Evolutionary conservation across 139 green algal genomes (phyloP), one percentile per base, ranked within the genome.

Genomic region (Haematococcus lacustris): DNA sequence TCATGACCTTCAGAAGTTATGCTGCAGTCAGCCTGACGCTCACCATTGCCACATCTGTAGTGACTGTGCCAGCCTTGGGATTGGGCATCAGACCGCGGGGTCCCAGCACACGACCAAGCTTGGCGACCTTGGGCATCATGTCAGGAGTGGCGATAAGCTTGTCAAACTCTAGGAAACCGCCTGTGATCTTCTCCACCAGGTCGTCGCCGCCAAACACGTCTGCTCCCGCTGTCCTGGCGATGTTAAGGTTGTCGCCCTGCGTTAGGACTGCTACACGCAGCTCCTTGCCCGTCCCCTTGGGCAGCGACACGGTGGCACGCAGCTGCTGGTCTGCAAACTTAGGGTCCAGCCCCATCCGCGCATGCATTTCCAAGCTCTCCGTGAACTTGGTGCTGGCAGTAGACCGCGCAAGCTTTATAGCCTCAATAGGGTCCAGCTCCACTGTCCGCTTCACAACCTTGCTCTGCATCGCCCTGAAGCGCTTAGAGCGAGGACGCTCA

Each of bases 91-190:
- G 85, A 7, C 94, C 94, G 3, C 90, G 85, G 0, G 94, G 94
- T 7, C 94, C 96, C 66, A 99, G 88, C 68, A 92, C 76, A 35
- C 96, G 87, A 66, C 96, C 96, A 38, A 99, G 91, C 88, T 97
- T 97, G 43, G 96, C 96, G 25, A 97, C 88, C 86, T 99, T 98
- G 57, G 96, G 96, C 96, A 99, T 99, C 95, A 99, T 98, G 78
- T 98, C 96, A 23, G 96, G 94, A 0, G 96, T 99, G 50, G 94
- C 94, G 51, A 99, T 89, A 38, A 99, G 90, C 87, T 98, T 98
- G 85, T 99, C 94, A 73, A 99, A 99, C 67, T 98, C 96, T 83
- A 99, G 87, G 82, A 97, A 96, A 59, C 96, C 96, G 32, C 87
- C 90, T 38, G 77, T 83, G 70, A 99, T 99, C 76, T 93, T 83